Conservation (phyloP, 1,139 yeast species). For the Pichia sp. region DNA sequence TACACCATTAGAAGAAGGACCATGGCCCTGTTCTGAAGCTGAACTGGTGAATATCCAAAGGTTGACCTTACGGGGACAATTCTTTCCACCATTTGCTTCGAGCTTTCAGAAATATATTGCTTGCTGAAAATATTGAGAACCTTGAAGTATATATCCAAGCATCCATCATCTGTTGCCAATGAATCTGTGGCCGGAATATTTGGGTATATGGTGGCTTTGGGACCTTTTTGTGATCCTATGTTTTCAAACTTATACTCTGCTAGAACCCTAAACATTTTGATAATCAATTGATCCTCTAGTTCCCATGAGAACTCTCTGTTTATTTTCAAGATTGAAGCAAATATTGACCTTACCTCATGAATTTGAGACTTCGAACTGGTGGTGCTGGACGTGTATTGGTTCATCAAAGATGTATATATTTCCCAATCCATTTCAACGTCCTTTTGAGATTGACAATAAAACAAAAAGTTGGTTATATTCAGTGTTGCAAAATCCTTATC, state of each 20-base stretch:
- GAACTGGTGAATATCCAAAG: slow-evolving; percentile 17
- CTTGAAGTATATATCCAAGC: slow-evolving; percentile 26
- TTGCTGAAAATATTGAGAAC: slow-evolving; percentile 19
- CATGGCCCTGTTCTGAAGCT: slow-evolving; percentile 24
- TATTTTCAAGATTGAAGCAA: slow-evolving; percentile 17
- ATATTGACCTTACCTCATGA: slow-evolving; percentile 7
- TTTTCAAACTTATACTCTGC: slow-evolving; percentile 24
- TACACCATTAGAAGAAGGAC: slow-evolving; percentile 23
- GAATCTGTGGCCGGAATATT: slow-evolving; percentile 12
- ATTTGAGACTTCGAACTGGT: background rate
- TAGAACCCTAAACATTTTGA: slow-evolving; percentile 23
- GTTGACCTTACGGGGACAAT: slow-evolving; percentile 27
- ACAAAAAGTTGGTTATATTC: slow-evolving; percentile 18
- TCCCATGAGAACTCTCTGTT: slow-evolving; percentile 22
- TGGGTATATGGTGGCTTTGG: slow-evolving; percentile 12
- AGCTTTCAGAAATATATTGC: slow-evolving; percentile 12
- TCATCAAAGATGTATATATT: slow-evolving; percentile 7
- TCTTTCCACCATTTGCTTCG: slow-evolving; percentile 22
- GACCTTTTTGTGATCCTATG: slow-evolving; percentile 13
- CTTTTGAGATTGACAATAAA: slow-evolving; percentile 17
- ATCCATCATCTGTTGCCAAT: slow-evolving; percentile 19
- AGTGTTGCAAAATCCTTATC: slow-evolving; percentile 9
- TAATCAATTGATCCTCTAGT: slow-evolving; percentile 23
- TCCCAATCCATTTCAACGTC: slow-evolving; percentile 24
- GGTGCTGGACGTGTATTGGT: slow-evolving; percentile 10